Percentiles rank a stretch among this genome's conserved stretches.
Conservation (phyloP, 2,329 filamentous ascomycete genomes). For the Rutstroemia sp. region DNA sequence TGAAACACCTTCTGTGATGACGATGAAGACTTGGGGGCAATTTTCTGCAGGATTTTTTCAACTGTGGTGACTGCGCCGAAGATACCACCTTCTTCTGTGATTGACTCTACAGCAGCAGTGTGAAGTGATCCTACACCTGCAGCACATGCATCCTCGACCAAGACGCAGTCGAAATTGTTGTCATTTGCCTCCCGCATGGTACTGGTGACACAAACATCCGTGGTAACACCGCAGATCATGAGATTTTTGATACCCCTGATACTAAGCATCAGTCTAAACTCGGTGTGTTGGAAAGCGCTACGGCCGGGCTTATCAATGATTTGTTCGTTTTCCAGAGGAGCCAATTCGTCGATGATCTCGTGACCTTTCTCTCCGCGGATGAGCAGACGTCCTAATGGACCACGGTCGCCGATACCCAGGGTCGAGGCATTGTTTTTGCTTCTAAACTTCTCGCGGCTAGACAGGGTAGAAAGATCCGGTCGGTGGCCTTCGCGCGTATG, state of each 20-base stretch:
- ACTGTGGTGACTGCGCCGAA: constrained; percentile 28
- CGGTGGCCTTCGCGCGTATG: constrained; percentile 48
- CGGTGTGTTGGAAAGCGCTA: constrained; percentile 33
- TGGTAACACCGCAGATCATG: constrained; percentile 30
- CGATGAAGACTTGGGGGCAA: background rate
- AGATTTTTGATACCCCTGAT: constrained; percentile 29
- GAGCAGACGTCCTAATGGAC: constrained; percentile 50
- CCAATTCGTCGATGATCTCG: constrained; percentile 42
- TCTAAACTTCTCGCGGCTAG: constrained; percentile 44
- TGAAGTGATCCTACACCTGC: constrained; percentile 26
- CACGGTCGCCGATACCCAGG: constrained; percentile 42
- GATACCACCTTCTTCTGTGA: constrained; percentile 30
- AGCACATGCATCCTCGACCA: constrained; percentile 28
- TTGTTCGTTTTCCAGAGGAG: constrained; percentile 23
- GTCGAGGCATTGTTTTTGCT: constrained; percentile 43
- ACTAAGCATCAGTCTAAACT: constrained; percentile 28
- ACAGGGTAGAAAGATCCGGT: constrained; percentile 47
- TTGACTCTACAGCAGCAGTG: constrained; percentile 25
- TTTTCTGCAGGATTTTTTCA: background rate
- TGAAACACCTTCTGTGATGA: background rate
- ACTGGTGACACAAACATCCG: constrained; percentile 31
- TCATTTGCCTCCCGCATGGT: constrained; percentile 33
- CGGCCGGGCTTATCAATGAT: constrained; percentile 31
- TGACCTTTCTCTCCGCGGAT: constrained; percentile 51
- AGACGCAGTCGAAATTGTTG: constrained; percentile 28